phyloP scores from a whole-genome alignment of 768 basidiomycete species.

The Pleurotus pulmonarius region DNA sequence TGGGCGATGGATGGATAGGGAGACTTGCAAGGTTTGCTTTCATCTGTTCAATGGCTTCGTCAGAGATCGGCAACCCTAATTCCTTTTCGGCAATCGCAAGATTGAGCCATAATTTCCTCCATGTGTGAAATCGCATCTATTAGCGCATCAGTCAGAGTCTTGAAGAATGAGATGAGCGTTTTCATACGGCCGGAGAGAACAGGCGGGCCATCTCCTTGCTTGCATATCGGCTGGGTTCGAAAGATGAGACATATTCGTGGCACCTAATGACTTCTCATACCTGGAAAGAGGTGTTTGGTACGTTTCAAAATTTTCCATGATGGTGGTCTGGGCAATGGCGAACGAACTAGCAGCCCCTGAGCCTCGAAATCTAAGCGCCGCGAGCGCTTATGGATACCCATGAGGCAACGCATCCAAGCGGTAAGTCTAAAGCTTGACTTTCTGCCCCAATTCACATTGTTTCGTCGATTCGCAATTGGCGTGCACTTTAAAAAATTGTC shows the following conservation, averaged over 20 bases:
- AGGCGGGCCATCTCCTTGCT: constrained; percentile 98
- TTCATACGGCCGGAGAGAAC: constrained; percentile 86
- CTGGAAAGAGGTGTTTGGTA: constrained; percentile 84
- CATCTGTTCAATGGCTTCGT: constrained; percentile 94
- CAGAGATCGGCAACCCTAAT: constrained; percentile 85
- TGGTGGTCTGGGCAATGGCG: constrained; percentile 2
- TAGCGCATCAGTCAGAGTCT: neutral
- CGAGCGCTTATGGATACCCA: too few species aligned
- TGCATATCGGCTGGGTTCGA: constrained; percentile 80
- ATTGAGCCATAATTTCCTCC: constrained; percentile 94
- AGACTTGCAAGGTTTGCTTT: constrained; percentile 75
- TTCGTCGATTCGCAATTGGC: too few species aligned
- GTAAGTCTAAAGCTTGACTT: too few species aligned
- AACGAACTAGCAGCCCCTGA: too few species aligned
- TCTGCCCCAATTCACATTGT: too few species aligned
- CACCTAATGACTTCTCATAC: constrained; percentile 28
- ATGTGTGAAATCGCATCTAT: constrained; percentile 92
- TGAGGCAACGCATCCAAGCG: too few species aligned
- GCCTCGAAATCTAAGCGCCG: too few species aligned
- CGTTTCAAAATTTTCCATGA: constrained; percentile 63
- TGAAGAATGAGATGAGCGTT: neutral
- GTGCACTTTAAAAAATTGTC: too few species aligned
- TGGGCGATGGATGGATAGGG: neutral
- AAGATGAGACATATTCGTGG: neutral
- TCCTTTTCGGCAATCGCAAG: constrained; percentile 96